A percentile compares a stretch with the other conserved stretches of the same genome.
Evolutionary conservation across 495 filamentous ascomycete genomes (phyloP).

Genomic region (Aspergillus biplanus): DNA sequence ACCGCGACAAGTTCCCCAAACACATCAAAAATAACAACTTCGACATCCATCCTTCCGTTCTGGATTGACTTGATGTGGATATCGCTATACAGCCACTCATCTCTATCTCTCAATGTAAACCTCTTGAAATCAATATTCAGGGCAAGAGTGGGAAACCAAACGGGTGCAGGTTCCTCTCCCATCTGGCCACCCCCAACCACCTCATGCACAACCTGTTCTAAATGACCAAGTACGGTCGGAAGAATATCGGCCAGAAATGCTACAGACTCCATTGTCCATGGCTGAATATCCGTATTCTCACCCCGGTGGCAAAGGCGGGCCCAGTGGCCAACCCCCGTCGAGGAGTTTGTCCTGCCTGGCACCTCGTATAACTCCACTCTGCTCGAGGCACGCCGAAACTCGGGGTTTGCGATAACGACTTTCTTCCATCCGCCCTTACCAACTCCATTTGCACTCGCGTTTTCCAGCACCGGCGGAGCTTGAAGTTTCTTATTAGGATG

Average conservation of each 20-base stretch:
- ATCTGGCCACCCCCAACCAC: no score
- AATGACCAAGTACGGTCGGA: background rate
- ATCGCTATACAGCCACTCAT: constrained; percentile 3
- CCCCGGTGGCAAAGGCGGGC: background rate
- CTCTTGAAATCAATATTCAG: constrained; percentile 7
- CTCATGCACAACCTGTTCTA: constrained; percentile 10
- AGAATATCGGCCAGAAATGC: constrained; percentile 4
- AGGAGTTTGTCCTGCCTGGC: no score
- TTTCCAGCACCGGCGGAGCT: background rate
- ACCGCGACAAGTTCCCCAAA: background rate
- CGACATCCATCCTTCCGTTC: constrained; percentile 6
- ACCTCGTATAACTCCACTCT: background rate
- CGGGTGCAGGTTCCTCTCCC: background rate
- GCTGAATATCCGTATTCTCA: background rate
- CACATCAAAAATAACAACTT: constrained; percentile 1
- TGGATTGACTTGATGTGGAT: constrained; percentile 1
- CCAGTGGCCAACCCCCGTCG: no score
- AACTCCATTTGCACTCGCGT: background rate
- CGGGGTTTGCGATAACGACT: background rate
- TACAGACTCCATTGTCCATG: constrained; percentile 1
- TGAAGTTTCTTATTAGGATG: background rate
- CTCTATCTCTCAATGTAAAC: background rate
- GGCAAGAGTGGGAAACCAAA: constrained; percentile 5
- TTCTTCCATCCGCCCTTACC: background rate
- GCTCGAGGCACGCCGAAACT: constrained; percentile 1